Percentiles rank a stretch among this genome's conserved stretches.
phyloP scores from a whole-genome alignment of 2,329 filamentous ascomycete genomes.

The Blastomyces emzantsi region DNA sequence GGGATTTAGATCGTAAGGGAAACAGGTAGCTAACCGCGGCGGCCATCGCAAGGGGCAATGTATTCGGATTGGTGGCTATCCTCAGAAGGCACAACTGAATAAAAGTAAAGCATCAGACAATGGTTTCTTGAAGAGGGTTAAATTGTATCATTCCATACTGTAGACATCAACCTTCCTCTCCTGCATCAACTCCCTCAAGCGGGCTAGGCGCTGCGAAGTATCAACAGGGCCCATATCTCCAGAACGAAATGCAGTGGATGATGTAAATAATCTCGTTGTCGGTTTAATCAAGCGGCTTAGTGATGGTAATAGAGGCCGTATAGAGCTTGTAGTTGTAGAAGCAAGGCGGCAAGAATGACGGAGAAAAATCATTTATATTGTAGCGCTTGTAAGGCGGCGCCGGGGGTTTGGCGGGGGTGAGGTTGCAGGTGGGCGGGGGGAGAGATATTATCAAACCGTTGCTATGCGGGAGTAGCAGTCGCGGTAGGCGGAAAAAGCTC shows the following conservation, averaged over 20 bases:
- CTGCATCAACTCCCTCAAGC: conserved; percentile 78
- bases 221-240: conserved; percentile 67
- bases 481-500: neutral
- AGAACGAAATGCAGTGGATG: conserved; percentile 27
- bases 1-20: neutral
- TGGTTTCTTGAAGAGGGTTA: conserved; percentile 13
- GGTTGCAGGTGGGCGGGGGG: conserved; percentile 12
- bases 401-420: conserved; percentile 1
- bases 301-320: conserved; percentile 3
- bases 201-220: conserved; percentile 65
- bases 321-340: conserved; percentile 3
- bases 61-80: conserved; percentile 98
- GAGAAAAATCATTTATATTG: conserved; percentile 24
- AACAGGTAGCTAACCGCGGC: conserved; percentile 50
- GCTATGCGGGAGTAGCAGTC: neutral
- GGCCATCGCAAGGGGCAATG: conserved; percentile 88
- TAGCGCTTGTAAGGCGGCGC: conserved; percentile 6
- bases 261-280: conserved; percentile 32
- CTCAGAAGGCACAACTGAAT: conserved; percentile 83
- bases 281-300: conserved; percentile 20
- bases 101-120: conserved; percentile 30
- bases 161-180: conserved; percentile 83
- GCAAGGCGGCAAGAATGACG: conserved; percentile 10
- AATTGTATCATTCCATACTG: conserved; percentile 48
- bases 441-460: neutral